Evolutionary conservation across 1,139 yeast species (phyloP).

Genomic region (Pichia sp.): DNA sequence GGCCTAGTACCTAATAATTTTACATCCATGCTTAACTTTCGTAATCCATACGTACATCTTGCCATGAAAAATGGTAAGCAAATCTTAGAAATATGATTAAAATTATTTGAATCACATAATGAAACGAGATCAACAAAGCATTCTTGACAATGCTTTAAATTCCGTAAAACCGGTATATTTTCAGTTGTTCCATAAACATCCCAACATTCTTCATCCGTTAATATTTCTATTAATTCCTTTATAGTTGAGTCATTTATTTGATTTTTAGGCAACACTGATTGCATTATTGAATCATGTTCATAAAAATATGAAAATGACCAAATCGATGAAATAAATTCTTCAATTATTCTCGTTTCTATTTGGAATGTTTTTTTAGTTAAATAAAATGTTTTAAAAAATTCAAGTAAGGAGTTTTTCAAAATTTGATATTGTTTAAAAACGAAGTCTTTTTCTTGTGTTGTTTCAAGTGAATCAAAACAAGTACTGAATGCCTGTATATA

Average conservation of each 20-base stretch:
- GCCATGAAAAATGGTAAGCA: constrained; percentile 39
- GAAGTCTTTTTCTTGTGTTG: constrained; percentile 37
- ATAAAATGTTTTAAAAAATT: constrained; percentile 28
- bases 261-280: constrained; percentile 29
- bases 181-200: constrained; percentile 46
- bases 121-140: constrained; percentile 45
- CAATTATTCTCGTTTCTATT: constrained; percentile 27
- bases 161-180: constrained; percentile 31
- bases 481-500: constrained; percentile 40
- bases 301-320: constrained; percentile 50
- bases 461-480: constrained; percentile 33
- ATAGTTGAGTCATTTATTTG: constrained; percentile 14
- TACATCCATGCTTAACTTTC: constrained; percentile 47
- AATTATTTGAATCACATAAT: constrained; percentile 27
- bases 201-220: constrained; percentile 32
- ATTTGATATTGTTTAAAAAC: constrained; percentile 43
- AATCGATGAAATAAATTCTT: constrained; percentile 38
- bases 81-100: constrained; percentile 22
- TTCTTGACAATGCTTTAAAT: constrained; percentile 37
- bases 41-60: constrained; percentile 45
- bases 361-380: constrained; percentile 1
- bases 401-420: constrained; percentile 40
- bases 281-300: constrained; percentile 36
- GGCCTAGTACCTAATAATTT: constrained; percentile 48
- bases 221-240: constrained; percentile 5